Evolutionary conservation across 768 basidiomycete species (phyloP).

Genomic region (Russula sp.): DNA sequence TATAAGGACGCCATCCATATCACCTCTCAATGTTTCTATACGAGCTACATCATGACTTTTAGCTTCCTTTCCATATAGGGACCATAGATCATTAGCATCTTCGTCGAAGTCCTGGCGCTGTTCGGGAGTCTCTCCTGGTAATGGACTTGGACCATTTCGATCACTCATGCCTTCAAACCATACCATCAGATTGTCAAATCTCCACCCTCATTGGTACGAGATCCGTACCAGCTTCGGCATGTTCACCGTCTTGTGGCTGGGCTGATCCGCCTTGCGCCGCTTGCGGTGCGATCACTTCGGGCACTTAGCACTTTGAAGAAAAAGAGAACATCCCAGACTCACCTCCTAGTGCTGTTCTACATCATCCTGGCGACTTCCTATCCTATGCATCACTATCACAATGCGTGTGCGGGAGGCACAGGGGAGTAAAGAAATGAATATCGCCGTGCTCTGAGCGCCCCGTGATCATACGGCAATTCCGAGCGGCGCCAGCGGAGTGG

Average conservation of each 20-base stretch:
- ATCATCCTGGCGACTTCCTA: neutral
- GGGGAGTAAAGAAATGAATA: neutral
- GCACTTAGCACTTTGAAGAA: neutral
- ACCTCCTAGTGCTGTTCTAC: neutral
- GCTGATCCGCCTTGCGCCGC: neutral
- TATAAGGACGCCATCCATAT: constrained; percentile 3
- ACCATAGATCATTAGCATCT: constrained; percentile 6
- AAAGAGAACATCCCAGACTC: neutral
- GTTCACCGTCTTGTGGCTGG: neutral
- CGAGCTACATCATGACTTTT: neutral
- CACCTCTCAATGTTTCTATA: neutral
- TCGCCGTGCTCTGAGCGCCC: too few relatives aligned
- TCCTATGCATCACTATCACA: neutral
- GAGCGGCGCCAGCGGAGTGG: too few relatives aligned
- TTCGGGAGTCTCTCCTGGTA: neutral
- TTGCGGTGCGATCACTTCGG: neutral
- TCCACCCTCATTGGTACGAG: neutral
- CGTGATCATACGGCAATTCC: neutral
- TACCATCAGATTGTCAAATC: neutral
- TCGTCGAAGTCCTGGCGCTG: constrained; percentile 1
- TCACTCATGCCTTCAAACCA: neutral
- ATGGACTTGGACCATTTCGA: neutral
- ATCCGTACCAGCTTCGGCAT: neutral
- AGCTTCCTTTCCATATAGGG: constrained; percentile 4
- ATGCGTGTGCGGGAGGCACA: neutral